Percentiles rank a stretch among this genome's conserved stretches.
phyloP scores from a whole-genome alignment of 1,139 yeast species.

The Candida gigantensis region DNA sequence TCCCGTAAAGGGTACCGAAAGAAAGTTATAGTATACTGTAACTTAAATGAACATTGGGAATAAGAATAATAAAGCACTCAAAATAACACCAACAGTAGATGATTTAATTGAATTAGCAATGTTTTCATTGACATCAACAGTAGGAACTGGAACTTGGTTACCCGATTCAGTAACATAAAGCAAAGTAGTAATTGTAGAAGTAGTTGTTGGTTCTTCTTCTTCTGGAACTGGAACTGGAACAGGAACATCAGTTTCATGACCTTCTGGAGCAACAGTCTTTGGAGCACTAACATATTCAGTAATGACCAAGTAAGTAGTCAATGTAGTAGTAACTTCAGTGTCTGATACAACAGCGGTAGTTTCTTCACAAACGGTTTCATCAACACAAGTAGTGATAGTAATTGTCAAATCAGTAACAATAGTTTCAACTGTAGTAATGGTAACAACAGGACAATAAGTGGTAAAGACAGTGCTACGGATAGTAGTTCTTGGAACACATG shows the following conservation, averaged over 20 bases:
- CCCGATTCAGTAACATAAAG: neutral
- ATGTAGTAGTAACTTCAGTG: slow-evolving; percentile 13
- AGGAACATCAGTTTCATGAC: neutral
- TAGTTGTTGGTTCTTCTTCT: neutral
- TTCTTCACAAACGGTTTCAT: slow-evolving; percentile 9
- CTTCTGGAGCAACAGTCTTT: neutral
- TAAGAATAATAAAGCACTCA: too few species aligned
- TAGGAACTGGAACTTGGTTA: neutral
- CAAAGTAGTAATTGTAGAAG: slow-evolving; percentile 1
- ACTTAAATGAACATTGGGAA: too few species aligned
- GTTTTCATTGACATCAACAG: too few species aligned
- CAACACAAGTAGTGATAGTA: slow-evolving; percentile 12
- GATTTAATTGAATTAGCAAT: too few species aligned
- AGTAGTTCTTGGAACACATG: slow-evolving; percentile 9
- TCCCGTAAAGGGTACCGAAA: too few species aligned
- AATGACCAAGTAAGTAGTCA: slow-evolving; percentile 10
- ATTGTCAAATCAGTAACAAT: slow-evolving; percentile 11
- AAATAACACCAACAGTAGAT: too few species aligned
- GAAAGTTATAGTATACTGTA: too few species aligned
- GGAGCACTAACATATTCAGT: slow-evolving; percentile 2
- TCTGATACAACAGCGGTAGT: slow-evolving; percentile 9
- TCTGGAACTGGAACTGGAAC: neutral
- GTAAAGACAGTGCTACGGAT: slow-evolving; percentile 11
- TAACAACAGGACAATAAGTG: slow-evolving; percentile 15
- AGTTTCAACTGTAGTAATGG: slow-evolving; percentile 9